Evolutionary conservation across 805 yeast genomes (phyloP).

Genomic region (Wickerhamomyces pijperi): DNA sequence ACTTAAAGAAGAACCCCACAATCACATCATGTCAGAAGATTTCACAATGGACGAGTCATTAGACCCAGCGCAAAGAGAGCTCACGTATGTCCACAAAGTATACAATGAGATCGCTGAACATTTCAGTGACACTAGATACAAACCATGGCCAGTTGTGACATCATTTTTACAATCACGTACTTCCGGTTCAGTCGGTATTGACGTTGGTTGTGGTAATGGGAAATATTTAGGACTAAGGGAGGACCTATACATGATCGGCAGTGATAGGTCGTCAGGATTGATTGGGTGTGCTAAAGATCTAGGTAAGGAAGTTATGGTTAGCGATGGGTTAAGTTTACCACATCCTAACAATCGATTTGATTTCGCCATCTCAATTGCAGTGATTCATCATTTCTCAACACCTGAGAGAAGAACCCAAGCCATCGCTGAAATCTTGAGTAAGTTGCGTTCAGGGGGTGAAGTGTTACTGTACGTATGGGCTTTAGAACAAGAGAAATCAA

Average conservation of each 20-base stretch:
- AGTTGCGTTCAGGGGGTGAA: slow-evolving; percentile 48
- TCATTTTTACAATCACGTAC: slow-evolving; percentile 40
- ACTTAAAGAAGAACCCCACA: too few relatives aligned
- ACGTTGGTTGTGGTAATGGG: slow-evolving; percentile 97
- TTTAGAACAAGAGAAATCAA: slow-evolving; percentile 73
- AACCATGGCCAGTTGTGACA: slow-evolving; percentile 96
- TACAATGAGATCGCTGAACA: slow-evolving; percentile 89
- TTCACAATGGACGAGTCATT: slow-evolving; percentile 15
- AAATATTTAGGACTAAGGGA: slow-evolving; percentile 71
- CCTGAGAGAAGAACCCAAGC: slow-evolving; percentile 70
- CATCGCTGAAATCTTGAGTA: slow-evolving; percentile 52
- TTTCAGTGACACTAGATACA: slow-evolving; percentile 87
- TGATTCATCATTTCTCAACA: slow-evolving; percentile 91
- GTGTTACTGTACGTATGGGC: slow-evolving; percentile 95
- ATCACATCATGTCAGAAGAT: too few relatives aligned
- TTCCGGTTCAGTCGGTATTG: slow-evolving; percentile 65
- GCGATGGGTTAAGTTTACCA: slow-evolving; percentile 70
- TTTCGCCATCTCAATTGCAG: slow-evolving; percentile 92
- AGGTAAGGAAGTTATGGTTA: slow-evolving; percentile 49
- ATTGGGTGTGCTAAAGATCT: slow-evolving; percentile 47
- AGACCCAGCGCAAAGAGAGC: slow-evolving; percentile 53
- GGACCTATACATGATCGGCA: slow-evolving; percentile 60
- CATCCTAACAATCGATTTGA: slow-evolving; percentile 39
- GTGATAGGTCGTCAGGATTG: slow-evolving; percentile 62
- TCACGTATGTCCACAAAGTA: slow-evolving; percentile 77